phyloP scores from a whole-genome alignment of 331 rosid genomes.

The Quercus lobata region DNA sequence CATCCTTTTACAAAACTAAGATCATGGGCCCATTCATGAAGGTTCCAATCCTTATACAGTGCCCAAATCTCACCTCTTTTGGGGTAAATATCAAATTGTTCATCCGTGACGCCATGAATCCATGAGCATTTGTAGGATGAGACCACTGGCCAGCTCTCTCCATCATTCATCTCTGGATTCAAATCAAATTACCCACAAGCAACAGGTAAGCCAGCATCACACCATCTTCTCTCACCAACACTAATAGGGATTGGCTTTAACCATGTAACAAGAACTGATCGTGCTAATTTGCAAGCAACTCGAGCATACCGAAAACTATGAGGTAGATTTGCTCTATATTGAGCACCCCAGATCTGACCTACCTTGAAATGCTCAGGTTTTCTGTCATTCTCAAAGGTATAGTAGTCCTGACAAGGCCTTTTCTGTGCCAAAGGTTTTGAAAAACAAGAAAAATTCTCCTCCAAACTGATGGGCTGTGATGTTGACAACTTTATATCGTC shows the following conservation, averaged over 20 bases:
- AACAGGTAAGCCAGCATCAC: conserved; percentile 30
- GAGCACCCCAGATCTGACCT: conserved; percentile 21
- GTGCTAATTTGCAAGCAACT: background rate
- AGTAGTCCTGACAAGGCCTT: conserved; percentile 1
- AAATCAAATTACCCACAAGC: conserved; percentile 23
- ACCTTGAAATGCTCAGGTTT: background rate
- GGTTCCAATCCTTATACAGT: conserved; percentile 8
- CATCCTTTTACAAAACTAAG: background rate
- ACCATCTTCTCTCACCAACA: conserved; percentile 21
- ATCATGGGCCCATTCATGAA: conserved; percentile 9
- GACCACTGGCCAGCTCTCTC: background rate
- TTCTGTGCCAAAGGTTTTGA: background rate
- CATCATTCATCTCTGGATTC: background rate
- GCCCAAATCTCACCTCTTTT: conserved; percentile 30
- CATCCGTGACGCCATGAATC: background rate
- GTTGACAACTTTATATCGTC: background rate
- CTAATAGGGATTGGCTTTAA: conserved; percentile 11
- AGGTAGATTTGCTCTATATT: background rate
- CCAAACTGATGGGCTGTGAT: background rate
- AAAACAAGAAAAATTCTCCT: background rate
- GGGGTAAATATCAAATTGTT: conserved; percentile 23
- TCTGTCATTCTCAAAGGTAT: conserved; percentile 13
- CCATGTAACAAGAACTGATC: conserved; percentile 4
- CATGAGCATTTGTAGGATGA: conserved; percentile 19
- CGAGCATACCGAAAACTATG: background rate